Evolutionary conservation across 2,329 filamentous ascomycete species (phyloP), one percentile per base, ranked within the genome.

Genomic region (Fusarium sterilihyphosum): DNA sequence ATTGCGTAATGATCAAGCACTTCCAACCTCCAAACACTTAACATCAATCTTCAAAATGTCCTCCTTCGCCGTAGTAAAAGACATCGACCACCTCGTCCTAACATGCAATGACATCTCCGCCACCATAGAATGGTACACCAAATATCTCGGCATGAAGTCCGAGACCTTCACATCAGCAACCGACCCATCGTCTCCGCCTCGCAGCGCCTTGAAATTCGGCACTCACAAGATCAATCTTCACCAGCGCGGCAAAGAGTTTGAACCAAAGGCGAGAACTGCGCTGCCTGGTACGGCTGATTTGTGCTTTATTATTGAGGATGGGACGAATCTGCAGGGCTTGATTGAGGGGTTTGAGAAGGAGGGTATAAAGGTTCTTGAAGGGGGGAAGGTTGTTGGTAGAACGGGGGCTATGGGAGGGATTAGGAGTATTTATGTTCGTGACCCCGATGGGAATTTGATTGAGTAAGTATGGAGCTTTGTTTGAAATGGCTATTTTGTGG

Each of bases 221-320:
- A 77, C 73, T 2, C 88, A 90, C 70, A 92, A 92, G 80, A 88
- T 92, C 65, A 92, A 92, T 68, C 84, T 92, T 6, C 90, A 92
- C 75, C 83, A 89, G 71, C 81, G 82, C 17, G 89, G 89, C 12
- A 85, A 84, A 20, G 89, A 91, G 67, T 91, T 91, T 72, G 88
- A 90, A 67, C 89, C 90, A 7, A 91, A 90, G 76, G 90, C 89
- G 1, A 77, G 78, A 8, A 83, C 80, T 17, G 88, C 88, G 0
- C 82, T 87, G 61, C 87, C 88, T 0, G 90, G 90, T 0, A 89
- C 87, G 17, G 89, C 86, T 17, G 90, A 92, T 77, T 67, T 92
- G 40, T 91, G 89, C 76, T 92, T 92, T 63, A 77, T 92, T 35
- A 85, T 89, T 1, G 82, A 88, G 11, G 84, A 87, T 14, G 82